Evolutionary conservation across 371 early-diverging fungal species (phyloP), one percentile per base, ranked within the genome.

Genomic region (Circinella umbellata): DNA sequence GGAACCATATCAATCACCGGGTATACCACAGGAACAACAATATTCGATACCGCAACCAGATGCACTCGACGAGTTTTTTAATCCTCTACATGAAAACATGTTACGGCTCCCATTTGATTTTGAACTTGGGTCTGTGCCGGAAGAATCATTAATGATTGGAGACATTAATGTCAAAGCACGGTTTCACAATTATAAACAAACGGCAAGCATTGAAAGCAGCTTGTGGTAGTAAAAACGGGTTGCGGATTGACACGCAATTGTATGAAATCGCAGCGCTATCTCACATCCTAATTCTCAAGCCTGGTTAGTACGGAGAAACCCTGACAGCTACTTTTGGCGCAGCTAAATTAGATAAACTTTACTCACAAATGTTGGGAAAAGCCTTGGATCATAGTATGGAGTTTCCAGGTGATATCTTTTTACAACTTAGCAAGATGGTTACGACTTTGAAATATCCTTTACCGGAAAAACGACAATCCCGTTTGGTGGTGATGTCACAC

Each of bases 111-210:
- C 64, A 27, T n/a, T 17, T 63, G 64, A 35, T 36, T 47, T 63
- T 35, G 64, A 63, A 5, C 49, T 63, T 17, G 47, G 49, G 0
- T 35, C 64, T 9, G 64, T 63, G 4, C 64, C 64, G 9, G 64
- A 63, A 34, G 64, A 63, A 63, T 36, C 49, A 20, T 63, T 51
- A 18, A 63, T 63, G 64, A 36, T 63, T 13, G 64, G 17, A 14
- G 13, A 11, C 15, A 27, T 34, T 35, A 62, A 63, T 49, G 42
- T 63, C 4, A 36, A 47, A 13, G 47, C 64, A 47, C 4, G 49
- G 13, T 63, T 63, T 35, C 54, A 65, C 48, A 65, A 35, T 27
- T 65, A 0, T 65, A 65, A 64, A 37, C 65, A 65, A n/a, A n/a
- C n/a, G n/a, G 36, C 11, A 54, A 38, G 65, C 51, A 35, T n/a